Percentiles rank a stretch among this genome's conserved stretches.
phyloP scores from a whole-genome alignment of 73 alveolate genomes.

The Uronychia setigera region DNA sequence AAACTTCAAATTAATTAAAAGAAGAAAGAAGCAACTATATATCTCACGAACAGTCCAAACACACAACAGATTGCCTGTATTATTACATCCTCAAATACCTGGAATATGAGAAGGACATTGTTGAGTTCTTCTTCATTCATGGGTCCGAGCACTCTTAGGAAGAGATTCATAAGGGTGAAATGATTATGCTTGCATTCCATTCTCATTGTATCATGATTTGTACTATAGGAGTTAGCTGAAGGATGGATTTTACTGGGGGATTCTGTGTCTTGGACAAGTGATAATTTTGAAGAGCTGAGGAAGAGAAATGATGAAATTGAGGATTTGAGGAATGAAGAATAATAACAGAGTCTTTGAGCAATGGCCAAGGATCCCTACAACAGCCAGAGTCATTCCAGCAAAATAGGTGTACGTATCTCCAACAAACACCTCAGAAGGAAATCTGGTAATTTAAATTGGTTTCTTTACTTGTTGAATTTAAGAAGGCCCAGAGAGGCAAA shows the following conservation, averaged over 20 bases:
- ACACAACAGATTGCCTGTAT: too few relatives aligned
- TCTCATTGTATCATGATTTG: conserved; percentile 76
- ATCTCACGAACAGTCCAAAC: conserved; percentile 82
- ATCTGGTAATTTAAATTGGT: conserved; percentile 28
- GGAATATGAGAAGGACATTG: conserved; percentile 70
- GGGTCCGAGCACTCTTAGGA: conserved; percentile 91
- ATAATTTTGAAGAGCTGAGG: conserved; percentile 94
- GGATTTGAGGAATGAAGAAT: conserved; percentile 95
- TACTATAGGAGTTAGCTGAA: too few relatives aligned
- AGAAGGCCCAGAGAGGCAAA: conserved; percentile 84
- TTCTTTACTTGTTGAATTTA: conserved; percentile 65
- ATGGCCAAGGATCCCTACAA: conserved; percentile 97
- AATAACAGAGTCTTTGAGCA: conserved; percentile 95
- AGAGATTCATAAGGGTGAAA: conserved; percentile 85
- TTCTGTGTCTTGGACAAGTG: conserved; percentile 97
- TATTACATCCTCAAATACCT: too few relatives aligned
- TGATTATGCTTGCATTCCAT: conserved; percentile 88
- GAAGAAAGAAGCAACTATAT: conserved; percentile 39
- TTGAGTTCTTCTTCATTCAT: conserved; percentile 91
- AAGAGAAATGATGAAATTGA: conserved; percentile 89
- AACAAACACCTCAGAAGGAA: conserved; percentile 95
- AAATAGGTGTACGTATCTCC: conserved; percentile 98
- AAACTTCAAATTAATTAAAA: conserved; percentile 8
- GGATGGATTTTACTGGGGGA: conserved; percentile 66
- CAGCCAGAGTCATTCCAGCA: conserved; percentile 98